Evolutionary conservation across 2,329 filamentous ascomycete genomes (phyloP).

Genomic region (Venturia asperata): DNA sequence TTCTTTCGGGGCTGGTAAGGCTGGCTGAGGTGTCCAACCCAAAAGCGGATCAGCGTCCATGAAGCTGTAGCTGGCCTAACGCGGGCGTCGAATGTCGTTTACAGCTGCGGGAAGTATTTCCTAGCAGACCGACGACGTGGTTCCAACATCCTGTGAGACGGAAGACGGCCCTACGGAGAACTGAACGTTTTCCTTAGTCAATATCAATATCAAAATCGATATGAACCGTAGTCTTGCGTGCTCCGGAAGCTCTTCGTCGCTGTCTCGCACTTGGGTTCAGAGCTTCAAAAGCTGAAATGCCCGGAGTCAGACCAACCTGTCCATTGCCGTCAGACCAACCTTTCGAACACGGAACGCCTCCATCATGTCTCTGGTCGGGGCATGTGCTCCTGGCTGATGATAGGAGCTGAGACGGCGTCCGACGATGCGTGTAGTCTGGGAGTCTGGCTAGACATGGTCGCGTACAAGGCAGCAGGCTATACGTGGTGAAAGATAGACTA

Average conservation of each 20-base stretch:
- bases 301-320: background rate
- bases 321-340: no score
- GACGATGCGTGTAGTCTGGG: background rate
- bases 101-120: background rate
- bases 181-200: background rate
- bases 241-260: background rate
- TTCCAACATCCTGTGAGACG: background rate
- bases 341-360: no score
- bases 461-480: background rate
- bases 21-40: background rate
- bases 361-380: background rate
- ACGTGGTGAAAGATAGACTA: background rate
- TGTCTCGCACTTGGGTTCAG: background rate
- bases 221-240: background rate
- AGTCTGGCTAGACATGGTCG: background rate
- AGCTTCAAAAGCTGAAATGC: background rate
- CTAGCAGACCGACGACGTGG: background rate
- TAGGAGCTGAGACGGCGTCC: constrained; percentile 2
- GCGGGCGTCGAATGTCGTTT: background rate
- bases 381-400: background rate
- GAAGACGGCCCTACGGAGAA: background rate
- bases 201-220: background rate
- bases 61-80: background rate
- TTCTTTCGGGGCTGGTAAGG: constrained; percentile 4
- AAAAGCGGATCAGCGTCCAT: background rate